Percentiles rank a stretch among this genome's conserved stretches.
Evolutionary conservation across 768 basidiomycete species (phyloP).

Genomic region (Kondoa malvinella): DNA sequence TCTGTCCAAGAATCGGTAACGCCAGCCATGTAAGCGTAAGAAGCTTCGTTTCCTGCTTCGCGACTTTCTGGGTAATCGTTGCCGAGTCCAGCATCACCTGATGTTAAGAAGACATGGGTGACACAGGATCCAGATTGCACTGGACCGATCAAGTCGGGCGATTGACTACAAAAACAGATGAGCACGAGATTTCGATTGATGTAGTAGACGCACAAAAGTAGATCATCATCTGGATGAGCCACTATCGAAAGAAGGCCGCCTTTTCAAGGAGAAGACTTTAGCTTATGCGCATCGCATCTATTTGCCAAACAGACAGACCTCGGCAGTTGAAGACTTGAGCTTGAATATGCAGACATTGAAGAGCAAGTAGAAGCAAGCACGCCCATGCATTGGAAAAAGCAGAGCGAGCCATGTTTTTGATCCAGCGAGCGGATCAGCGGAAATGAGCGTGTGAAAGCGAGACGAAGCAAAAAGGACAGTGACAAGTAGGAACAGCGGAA

Average conservation of each 20-base stretch:
- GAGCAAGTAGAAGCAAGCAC: not conserved
- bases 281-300: no score
- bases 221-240: conserved; percentile 18
- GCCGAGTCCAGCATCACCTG: conserved; percentile 19
- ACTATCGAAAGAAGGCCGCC: not conserved
- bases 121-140: conserved; percentile 6
- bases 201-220: conserved; percentile 11
- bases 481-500: not conserved
- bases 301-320: no score
- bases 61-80: conserved; percentile 13
- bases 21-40: conserved; percentile 23
- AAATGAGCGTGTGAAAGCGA: not conserved
- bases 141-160: conserved; percentile 10
- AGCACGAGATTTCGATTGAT: conserved; percentile 7
- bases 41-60: conserved; percentile 20
- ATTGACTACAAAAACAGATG: not conserved
- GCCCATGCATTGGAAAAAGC: not conserved
- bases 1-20: conserved; percentile 10
- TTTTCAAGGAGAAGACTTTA: no score
- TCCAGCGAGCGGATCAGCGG: no score
- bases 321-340: conserved; percentile 3
- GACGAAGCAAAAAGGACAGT: not conserved
- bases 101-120: conserved; percentile 18
- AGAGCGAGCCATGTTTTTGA: no score
- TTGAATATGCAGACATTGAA: not conserved